Base-by-base conservation (phyloP, 495 filamentous ascomycete genomes). In the Penicillium turbatum region DNA sequence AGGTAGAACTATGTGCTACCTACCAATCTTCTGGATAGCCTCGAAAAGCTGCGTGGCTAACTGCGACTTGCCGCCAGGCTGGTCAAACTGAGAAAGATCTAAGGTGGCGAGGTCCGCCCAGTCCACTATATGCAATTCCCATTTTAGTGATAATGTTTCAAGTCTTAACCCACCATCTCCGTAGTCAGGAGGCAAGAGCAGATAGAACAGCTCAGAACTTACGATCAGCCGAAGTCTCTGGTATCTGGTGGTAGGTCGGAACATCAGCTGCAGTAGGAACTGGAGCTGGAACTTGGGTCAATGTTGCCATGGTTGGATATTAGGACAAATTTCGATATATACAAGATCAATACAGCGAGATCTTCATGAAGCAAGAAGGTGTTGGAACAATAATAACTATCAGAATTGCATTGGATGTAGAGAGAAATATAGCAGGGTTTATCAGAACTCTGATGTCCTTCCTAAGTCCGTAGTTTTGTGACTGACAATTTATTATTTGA, bases 41-140 rank as follows among this genome's bases (percentile, higher is more conserved):
- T 79, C 67, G 30, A 73, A 67, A 2, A 83, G 69, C 52, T 79
- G 75, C 21, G 70, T 68, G 3, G 75, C 79, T 12, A 83, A 57
- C 41, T 73, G 55, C 51, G 79, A 57, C 54, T 80, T 81, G 7
- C 79, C 79, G 12, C 75, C 77, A 4, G 74, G 74, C 24, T 69
- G 50, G 35, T 76, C 69, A 53, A 75, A 79, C 10, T 69, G 57
- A 39, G 70, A 70, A 1, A 83, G 68, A 60, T 82, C 79, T 26
- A 83, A 65, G 7, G 73, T 80, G 10, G 73, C 61, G 12, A 83
- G 70, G 21, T 82, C 78, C 6, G 78, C 76, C 78, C 78, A 81
- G 37, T 71, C 64, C 52, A 62, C 60, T 63, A 36, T 1, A 48
- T 50, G 12, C 47, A 52, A 53, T 15, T 7, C 12, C 31, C 11